These are phyloP conservation scores for Eimeria tenella DNA, from an alignment of 169 alveolate genomes.

Conservation along the genomic window DNA sequence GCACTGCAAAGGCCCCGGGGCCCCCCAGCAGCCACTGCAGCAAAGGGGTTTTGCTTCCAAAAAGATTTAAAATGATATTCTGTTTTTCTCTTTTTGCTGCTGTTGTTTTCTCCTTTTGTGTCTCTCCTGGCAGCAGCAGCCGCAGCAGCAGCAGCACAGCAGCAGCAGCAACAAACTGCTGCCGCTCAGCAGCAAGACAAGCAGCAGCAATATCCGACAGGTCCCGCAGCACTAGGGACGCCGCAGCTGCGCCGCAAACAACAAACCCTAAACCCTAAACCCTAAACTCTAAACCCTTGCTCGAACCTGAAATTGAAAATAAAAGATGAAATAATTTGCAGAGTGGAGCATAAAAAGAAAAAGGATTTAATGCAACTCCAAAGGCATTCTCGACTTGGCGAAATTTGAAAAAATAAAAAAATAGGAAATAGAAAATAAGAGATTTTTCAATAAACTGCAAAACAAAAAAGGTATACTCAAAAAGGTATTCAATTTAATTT, in stretches of 20 bases:
- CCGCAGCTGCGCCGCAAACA: background rate
- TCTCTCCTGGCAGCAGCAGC: too few species aligned
- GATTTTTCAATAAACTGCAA: too few species aligned
- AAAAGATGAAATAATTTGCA: background rate
- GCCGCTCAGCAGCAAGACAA: background rate
- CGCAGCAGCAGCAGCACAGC: too few species aligned
- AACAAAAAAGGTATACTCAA: too few species aligned
- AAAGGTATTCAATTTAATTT: too few species aligned
- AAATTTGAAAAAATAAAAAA: too few species aligned
- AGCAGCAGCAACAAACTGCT: background rate
- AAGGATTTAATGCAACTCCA: background rate
- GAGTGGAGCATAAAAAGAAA: background rate
- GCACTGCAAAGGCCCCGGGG: background rate
- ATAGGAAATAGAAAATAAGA: too few species aligned
- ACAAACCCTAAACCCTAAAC: slow-evolving; percentile 24
- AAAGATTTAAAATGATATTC: background rate
- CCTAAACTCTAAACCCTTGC: background rate
- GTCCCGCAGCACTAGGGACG: background rate
- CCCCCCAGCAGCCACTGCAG: background rate
- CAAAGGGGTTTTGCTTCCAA: background rate
- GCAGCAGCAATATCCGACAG: background rate
- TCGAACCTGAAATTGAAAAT: background rate
- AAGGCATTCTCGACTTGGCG: too few species aligned
- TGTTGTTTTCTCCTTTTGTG: too few species aligned
- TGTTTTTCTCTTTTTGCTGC: too few species aligned